Evolutionary conservation across 768 basidiomycete genomes (phyloP).

Genomic region (Cantharellus cinnabarinus): DNA sequence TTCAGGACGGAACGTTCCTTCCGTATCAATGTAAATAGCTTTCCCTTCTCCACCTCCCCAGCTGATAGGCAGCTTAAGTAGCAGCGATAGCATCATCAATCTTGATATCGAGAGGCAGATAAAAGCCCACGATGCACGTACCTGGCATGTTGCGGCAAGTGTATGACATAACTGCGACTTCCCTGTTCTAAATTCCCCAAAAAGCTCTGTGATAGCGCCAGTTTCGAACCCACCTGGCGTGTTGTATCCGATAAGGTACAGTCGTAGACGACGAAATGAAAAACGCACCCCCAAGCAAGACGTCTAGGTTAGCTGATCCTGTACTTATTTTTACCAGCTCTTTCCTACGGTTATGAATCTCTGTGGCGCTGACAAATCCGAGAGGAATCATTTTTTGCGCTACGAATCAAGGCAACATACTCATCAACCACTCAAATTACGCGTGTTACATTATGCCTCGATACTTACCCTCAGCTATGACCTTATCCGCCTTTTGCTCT

Average conservation of each 20-base stretch:
- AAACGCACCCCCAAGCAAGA: slow-evolving; percentile 64
- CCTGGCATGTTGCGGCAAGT: slow-evolving; percentile 89
- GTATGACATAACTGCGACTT: slow-evolving; percentile 98
- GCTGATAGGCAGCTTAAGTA: slow-evolving; percentile 49
- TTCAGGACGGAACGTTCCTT: slow-evolving; percentile 95
- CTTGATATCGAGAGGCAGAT: neutral
- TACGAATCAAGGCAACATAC: slow-evolving; percentile 14
- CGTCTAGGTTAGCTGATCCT: slow-evolving; percentile 89
- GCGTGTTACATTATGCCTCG: neutral
- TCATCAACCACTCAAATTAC: neutral
- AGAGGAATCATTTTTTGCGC: slow-evolving; percentile 92
- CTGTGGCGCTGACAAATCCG: slow-evolving; percentile 95
- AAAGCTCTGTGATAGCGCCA: slow-evolving; percentile 92
- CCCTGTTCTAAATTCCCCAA: slow-evolving; percentile 96
- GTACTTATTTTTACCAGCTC: slow-evolving; percentile 95
- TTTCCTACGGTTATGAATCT: slow-evolving; percentile 83
- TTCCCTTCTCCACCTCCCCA: slow-evolving; percentile 99
- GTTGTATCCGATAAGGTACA: neutral
- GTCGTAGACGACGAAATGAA: neutral
- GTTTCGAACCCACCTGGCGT: slow-evolving; percentile 85
- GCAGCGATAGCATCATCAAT: neutral
- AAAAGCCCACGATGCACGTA: slow-evolving; percentile 10
- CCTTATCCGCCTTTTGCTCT: slow-evolving; percentile 94
- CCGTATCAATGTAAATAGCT: slow-evolving; percentile 96
- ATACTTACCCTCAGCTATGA: slow-evolving; percentile 62